phyloP scores from a whole-genome alignment of 2,329 filamentous ascomycete genomes.

The Stagonosporopsis chrysanthemi region DNA sequence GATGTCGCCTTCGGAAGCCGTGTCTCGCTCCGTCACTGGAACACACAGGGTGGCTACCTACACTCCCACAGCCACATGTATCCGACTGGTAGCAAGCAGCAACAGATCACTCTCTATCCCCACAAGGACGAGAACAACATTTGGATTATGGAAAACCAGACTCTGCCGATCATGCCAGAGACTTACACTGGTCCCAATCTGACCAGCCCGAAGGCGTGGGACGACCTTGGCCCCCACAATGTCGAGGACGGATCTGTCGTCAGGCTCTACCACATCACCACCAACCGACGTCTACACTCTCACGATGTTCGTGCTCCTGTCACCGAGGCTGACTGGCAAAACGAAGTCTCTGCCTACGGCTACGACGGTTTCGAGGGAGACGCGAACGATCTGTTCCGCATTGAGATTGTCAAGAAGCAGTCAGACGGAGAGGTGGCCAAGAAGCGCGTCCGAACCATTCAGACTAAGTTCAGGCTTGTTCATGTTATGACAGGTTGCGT shows the following conservation, averaged over 20 bases:
- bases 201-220: constrained; percentile 84
- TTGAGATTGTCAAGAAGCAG: constrained; percentile 92
- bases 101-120: constrained; percentile 96
- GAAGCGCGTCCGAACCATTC: constrained; percentile 86
- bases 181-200: constrained; percentile 77
- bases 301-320: constrained; percentile 78
- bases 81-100: constrained; percentile 95
- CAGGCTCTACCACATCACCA: constrained; percentile 82
- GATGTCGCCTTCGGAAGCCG: constrained; percentile 90
- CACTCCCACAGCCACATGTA: constrained; percentile 99
- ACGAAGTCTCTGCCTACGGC: constrained; percentile 94
- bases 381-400: constrained; percentile 92
- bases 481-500: constrained; percentile 97
- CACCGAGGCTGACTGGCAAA: constrained; percentile 74
- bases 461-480: constrained; percentile 94
- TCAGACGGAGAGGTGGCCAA: constrained; percentile 82
- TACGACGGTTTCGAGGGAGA: constrained; percentile 97
- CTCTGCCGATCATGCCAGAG: constrained; percentile 72
- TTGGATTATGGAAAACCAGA: constrained; percentile 94
- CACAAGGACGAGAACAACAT: constrained; percentile 99
- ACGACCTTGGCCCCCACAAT: constrained; percentile 71
- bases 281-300: constrained; percentile 90
- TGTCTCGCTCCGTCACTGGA: constrained; percentile 87
- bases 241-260: constrained; percentile 83
- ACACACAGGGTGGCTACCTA: constrained; percentile 96